Conservation (phyloP, 768 basidiomycete species). For the Suillus cothurnatus region DNA sequence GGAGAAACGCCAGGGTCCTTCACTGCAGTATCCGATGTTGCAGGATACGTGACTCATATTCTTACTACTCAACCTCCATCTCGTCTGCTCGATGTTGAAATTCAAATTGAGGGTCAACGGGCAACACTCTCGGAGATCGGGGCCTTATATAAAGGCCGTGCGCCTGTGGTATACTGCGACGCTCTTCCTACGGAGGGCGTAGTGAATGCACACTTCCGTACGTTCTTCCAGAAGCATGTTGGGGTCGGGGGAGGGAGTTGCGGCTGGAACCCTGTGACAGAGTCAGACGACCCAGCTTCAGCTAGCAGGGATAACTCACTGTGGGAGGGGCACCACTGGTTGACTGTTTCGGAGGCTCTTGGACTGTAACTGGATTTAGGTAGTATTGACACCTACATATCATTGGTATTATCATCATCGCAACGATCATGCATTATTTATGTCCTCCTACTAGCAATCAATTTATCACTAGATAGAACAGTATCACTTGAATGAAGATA, state of each 20-base stretch:
- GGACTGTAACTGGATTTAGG: background rate
- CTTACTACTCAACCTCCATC: constrained; percentile 18
- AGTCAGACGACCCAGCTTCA: constrained; percentile 3
- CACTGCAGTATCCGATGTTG: constrained; percentile 26
- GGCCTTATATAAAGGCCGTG: constrained; percentile 12
- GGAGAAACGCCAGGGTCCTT: constrained; percentile 24
- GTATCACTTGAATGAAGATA: background rate
- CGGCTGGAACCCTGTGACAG: constrained; percentile 7
- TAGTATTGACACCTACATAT: background rate
- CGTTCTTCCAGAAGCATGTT: background rate
- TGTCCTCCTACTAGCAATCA: background rate
- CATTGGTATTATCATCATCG: background rate
- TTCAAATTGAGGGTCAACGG: constrained; percentile 22
- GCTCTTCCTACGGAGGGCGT: constrained; percentile 6
- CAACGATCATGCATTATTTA: background rate
- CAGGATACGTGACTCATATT: constrained; percentile 26
- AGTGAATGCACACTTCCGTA: background rate
- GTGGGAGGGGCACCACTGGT: constrained; percentile 16
- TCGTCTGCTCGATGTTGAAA: constrained; percentile 11
- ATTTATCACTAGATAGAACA: background rate
- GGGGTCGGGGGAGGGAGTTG: background rate
- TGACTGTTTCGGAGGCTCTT: constrained; percentile 12
- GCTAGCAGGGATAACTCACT: constrained; percentile 6
- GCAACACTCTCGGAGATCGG: constrained; percentile 13
- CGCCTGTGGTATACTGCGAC: constrained; percentile 13